Evolutionary conservation across 805 yeast genomes (phyloP), one percentile per base, ranked within the genome.

Genomic region (Lipomyces oligophaga): DNA sequence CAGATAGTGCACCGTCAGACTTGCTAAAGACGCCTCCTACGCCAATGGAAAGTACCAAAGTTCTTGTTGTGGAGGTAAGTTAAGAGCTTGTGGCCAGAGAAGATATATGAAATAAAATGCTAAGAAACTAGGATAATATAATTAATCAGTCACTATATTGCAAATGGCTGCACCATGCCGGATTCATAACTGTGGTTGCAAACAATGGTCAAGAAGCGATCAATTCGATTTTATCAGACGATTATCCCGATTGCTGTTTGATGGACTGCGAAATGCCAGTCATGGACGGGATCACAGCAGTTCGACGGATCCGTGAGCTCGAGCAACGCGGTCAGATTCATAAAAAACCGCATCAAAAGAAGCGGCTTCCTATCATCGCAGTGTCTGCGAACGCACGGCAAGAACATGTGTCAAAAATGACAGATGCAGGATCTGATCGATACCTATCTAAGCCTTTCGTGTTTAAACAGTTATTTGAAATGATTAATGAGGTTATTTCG

Each of bases 91-190:
- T n/a, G n/a, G n/a, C n/a, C n/a, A n/a, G n/a, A n/a, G n/a, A n/a
- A n/a, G n/a, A n/a, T n/a, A n/a, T n/a, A n/a, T n/a, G n/a, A n/a
- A n/a, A n/a, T n/a, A n/a, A n/a, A n/a, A n/a, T n/a, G n/a, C n/a
- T n/a, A n/a, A n/a, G n/a, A n/a, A n/a, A n/a, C n/a, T 32, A 93
- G 63, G 98, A 93, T 60, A 93, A 93, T 60, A 69, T 76, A 56
- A 96, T 93, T 6, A 93, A 93, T 62, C 97, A 90, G 63, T 95
- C 88, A 66, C 97, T 93, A 13, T 85, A 89, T 60, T 80, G 77
- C 59, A 71, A 97, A 45, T 89, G 93, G 96, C 70, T 93, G 48
- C 77, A 75, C 43, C 68, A 88, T 19, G 97, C 90, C 66, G 96
- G 96, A 0, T 76, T 84, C 49, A 67, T 65, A 1, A 77, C 82